A percentile compares a stretch with the other conserved stretches of the same genome.
Conservation (phyloP, 495 filamentous ascomycete species). For the Neurospora sp. region DNA sequence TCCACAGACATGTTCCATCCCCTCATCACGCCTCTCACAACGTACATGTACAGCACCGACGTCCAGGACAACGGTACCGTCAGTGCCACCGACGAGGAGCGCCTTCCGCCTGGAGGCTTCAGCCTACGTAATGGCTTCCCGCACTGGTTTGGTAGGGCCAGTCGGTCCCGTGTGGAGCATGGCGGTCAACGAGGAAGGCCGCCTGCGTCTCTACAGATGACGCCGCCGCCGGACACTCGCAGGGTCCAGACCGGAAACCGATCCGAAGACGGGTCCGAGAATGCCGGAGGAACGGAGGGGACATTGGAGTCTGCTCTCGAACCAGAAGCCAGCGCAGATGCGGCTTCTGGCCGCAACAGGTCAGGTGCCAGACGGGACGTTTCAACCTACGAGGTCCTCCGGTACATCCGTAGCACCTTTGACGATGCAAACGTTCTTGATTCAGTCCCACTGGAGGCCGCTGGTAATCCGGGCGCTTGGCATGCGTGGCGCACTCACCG, state of each 20-base stretch:
- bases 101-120: slow-evolving; percentile 78
- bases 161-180: not conserved
- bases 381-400: slow-evolving; percentile 52
- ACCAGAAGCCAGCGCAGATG: slow-evolving; percentile 5
- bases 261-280: slow-evolving; percentile 2
- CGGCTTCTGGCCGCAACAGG: not conserved
- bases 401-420: slow-evolving; percentile 75
- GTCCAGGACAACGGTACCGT: slow-evolving; percentile 59
- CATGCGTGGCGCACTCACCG: slow-evolving; percentile 76
- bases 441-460: slow-evolving; percentile 64
- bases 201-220: slow-evolving; percentile 22
- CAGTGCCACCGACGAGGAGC: slow-evolving; percentile 69
- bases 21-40: slow-evolving; percentile 78
- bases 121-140: slow-evolving; percentile 84
- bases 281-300: not conserved
- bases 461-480: slow-evolving; percentile 82
- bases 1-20: slow-evolving; percentile 90
- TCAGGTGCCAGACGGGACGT: slow-evolving; percentile 21
- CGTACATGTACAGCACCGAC: slow-evolving; percentile 77
- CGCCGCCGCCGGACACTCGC: slow-evolving; percentile 2
- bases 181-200: slow-evolving; percentile 9
- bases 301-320: not conserved
- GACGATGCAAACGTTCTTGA: slow-evolving; percentile 69
- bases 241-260: slow-evolving; percentile 2
- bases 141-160: slow-evolving; percentile 58